Percentiles rank a stretch among this genome's conserved stretches.
These are phyloP conservation scores for Gaeumannomyces sp. DNA, from an alignment of 2,329 filamentous ascomycete species.

Conservation along the genomic window DNA sequence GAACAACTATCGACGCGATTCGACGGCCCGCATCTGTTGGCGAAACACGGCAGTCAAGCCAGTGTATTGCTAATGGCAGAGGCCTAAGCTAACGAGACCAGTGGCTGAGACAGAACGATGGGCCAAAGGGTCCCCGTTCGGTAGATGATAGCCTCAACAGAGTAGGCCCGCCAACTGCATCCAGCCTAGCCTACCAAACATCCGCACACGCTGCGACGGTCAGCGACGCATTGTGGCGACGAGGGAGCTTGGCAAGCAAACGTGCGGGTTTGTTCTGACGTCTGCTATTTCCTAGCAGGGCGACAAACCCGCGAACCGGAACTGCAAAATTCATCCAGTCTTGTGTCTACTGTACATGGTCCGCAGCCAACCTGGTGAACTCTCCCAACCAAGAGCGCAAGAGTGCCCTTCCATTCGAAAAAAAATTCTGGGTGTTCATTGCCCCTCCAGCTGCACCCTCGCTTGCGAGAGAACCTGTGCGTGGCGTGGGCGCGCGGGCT, in stretches of 20 bases:
- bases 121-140: too few relatives aligned
- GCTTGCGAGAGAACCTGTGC: not conserved
- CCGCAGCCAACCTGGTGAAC: too few relatives aligned
- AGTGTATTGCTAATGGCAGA: not conserved
- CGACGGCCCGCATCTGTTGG: too few relatives aligned
- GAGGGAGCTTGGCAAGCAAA: not conserved
- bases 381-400: too few relatives aligned
- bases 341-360: too few relatives aligned
- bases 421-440: not conserved
- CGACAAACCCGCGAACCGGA: not conserved
- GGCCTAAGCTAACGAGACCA: too few relatives aligned
- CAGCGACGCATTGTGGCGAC: not conserved
- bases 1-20: too few relatives aligned
- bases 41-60: not conserved
- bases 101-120: too few relatives aligned
- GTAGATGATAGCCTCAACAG: too few relatives aligned
- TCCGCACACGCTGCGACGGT: not conserved
- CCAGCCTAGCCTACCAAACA: not conserved
- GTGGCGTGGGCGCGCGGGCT: not conserved
- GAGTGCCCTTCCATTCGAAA: too few relatives aligned
- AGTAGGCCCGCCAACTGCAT: too few relatives aligned
- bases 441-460: not conserved
- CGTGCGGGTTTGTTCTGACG: not conserved
- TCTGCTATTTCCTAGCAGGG: not conserved
- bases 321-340: not conserved